Evolutionary conservation across 2,329 filamentous ascomycete genomes (phyloP).

Genomic region (Aureobasidium sp.): DNA sequence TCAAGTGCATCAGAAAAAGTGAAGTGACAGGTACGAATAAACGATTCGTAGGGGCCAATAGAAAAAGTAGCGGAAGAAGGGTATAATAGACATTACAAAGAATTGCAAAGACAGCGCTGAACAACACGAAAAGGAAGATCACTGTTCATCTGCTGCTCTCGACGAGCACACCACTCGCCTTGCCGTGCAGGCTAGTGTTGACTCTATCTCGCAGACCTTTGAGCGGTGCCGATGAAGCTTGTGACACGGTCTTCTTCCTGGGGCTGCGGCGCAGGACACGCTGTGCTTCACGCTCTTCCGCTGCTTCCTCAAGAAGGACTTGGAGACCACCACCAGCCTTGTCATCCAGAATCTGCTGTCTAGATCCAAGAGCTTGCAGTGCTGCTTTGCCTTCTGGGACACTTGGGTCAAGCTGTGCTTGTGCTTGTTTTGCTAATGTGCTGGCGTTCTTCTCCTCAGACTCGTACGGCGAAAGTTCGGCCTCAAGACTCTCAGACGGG

Average conservation of each 20-base stretch:
- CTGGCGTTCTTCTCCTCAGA: constrained; percentile 18
- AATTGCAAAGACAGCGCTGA: background rate
- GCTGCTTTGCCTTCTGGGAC: constrained; percentile 29
- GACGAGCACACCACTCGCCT: constrained; percentile 36
- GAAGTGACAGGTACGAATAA: background rate
- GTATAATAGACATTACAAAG: constrained; percentile 6
- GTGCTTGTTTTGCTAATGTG: constrained; percentile 16
- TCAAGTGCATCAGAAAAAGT: background rate
- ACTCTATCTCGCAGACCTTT: constrained; percentile 15
- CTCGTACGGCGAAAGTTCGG: constrained; percentile 18
- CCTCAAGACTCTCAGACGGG: background rate
- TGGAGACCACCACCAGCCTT: constrained; percentile 25
- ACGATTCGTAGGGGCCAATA: background rate
- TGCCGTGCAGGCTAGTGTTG: constrained; percentile 34
- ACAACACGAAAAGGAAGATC: background rate
- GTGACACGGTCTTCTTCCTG: constrained; percentile 32
- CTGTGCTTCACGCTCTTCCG: constrained; percentile 28
- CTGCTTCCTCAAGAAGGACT: constrained; percentile 30
- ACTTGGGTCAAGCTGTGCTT: constrained; percentile 16
- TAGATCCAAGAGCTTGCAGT: constrained; percentile 30
- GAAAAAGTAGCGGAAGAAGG: background rate
- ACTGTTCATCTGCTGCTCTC: constrained; percentile 30
- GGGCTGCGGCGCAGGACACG: constrained; percentile 29
- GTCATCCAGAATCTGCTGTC: constrained; percentile 34
- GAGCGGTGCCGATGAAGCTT: constrained; percentile 22